Evolutionary conservation across 331 rosid genomes (phyloP).

Genomic region (Arachis monticola): DNA sequence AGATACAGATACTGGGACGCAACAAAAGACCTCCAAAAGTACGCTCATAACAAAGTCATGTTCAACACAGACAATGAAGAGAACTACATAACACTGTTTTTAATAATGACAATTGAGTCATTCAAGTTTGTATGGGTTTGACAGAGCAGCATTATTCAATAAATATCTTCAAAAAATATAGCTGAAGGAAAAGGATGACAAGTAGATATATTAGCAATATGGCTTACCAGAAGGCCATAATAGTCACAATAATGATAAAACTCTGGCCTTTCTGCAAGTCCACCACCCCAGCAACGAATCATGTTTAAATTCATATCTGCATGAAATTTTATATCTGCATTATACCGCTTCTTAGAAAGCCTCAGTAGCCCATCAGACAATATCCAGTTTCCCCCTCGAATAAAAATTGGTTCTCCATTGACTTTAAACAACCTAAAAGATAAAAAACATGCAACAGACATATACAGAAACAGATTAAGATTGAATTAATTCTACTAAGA

Average conservation of each 20-base stretch:
- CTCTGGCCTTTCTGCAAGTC: conserved; percentile 94
- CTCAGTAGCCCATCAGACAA: conserved; percentile 93
- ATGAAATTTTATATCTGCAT: conserved; percentile 86
- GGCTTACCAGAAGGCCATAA: conserved; percentile 87
- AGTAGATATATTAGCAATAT: conserved; percentile 1
- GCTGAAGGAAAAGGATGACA: neutral
- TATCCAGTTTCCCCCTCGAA: conserved; percentile 97
- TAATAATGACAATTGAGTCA: conserved; percentile 1
- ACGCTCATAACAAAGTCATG: conserved; percentile 5
- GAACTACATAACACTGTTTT: neutral
- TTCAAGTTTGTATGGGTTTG: conserved; percentile 9
- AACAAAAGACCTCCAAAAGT: conserved; percentile 3
- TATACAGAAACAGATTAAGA: conserved; percentile 23
- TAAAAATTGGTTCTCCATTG: conserved; percentile 86
- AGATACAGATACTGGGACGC: conserved; percentile 9
- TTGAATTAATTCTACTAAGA: conserved; percentile 26
- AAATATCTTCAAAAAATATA: neutral
- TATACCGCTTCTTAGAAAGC: conserved; percentile 82
- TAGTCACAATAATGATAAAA: conserved; percentile 89
- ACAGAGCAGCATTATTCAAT: conserved; percentile 24
- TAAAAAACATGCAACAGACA: conserved; percentile 29
- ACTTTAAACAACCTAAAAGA: conserved; percentile 83
- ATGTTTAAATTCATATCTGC: conserved; percentile 97
- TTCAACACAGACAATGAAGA: conserved; percentile 4
- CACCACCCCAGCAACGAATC: conserved; percentile 99